A percentile compares a stretch with the other conserved stretches of the same genome.
Conservation (phyloP, 352 stramenopile species). For the Globisporangium lucens region DNA sequence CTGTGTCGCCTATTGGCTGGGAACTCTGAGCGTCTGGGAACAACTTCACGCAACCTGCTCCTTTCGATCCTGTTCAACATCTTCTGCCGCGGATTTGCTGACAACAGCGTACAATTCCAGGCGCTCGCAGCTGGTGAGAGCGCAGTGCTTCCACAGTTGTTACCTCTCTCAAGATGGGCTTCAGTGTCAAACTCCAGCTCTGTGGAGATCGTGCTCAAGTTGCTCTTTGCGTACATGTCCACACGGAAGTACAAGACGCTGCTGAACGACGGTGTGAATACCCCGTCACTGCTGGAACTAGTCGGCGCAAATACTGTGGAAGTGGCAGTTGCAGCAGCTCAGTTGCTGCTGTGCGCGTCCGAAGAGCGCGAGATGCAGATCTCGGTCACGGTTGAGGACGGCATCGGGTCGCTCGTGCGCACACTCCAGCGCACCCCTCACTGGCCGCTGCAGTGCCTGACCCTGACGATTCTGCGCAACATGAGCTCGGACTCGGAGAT, state of each 20-base stretch:
- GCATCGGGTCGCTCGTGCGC: constrained; percentile 48
- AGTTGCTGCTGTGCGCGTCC: constrained; percentile 39
- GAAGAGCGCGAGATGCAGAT: constrained; percentile 58
- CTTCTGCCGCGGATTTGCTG: constrained; percentile 28
- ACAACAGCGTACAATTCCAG: background rate
- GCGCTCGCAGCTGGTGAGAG: constrained; percentile 27
- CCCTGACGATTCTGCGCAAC: constrained; percentile 43
- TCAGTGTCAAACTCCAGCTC: constrained; percentile 28
- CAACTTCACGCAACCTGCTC: constrained; percentile 27
- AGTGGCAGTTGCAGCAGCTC: constrained; percentile 39
- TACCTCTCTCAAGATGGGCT: constrained; percentile 56
- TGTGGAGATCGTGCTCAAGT: constrained; percentile 46
- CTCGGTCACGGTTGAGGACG: constrained; percentile 69
- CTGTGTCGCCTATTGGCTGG: constrained; percentile 24
- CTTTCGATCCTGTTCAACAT: constrained; percentile 63
- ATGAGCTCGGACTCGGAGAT: constrained; percentile 66
- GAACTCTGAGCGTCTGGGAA: constrained; percentile 4
- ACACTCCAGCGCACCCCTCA: constrained; percentile 35
- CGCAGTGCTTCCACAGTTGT: constrained; percentile 43
- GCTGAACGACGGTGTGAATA: constrained; percentile 56
- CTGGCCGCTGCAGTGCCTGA: constrained; percentile 38
- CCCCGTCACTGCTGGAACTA: constrained; percentile 46
- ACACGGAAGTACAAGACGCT: constrained; percentile 25
- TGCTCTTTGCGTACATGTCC: constrained; percentile 45
- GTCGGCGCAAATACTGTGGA: constrained; percentile 28